Percentiles rank a stretch among this genome's conserved stretches.
These are phyloP conservation scores for Isatis lusitanica DNA, from an alignment of 441 rosid species.

Conservation along the genomic window DNA sequence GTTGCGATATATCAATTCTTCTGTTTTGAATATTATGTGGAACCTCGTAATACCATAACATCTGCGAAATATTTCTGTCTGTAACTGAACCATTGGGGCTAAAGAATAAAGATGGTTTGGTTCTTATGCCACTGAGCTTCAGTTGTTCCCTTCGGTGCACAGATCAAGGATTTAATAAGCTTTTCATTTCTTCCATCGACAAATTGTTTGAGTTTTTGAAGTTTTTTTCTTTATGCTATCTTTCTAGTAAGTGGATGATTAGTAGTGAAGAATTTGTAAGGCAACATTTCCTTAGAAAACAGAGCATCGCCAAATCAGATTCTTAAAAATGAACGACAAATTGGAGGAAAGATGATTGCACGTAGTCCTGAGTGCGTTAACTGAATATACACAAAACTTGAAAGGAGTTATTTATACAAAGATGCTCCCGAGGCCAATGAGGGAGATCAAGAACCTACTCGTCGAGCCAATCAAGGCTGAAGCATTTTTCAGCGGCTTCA, in stretches of 20 bases:
- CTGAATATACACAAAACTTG: neutral
- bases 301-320: neutral
- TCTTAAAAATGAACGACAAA: neutral
- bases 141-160: neutral
- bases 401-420: neutral
- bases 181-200: neutral
- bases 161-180: neutral
- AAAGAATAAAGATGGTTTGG: slow-evolving; percentile 12
- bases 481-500: slow-evolving; percentile 66
- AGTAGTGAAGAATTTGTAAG: neutral
- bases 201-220: neutral
- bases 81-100: neutral
- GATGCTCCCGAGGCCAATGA: neutral
- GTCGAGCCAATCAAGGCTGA: slow-evolving; percentile 69
- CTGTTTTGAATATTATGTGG: slow-evolving; percentile 11
- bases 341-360: neutral
- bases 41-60: slow-evolving; percentile 2
- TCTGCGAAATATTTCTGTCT: neutral
- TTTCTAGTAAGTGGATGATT: neutral
- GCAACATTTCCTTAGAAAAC: neutral
- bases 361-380: neutral
- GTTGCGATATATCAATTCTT: neutral
- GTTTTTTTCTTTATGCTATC: neutral
- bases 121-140: neutral
- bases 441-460: slow-evolving; percentile 38